Evolutionary conservation across 306 rosid species (phyloP).

Genomic region (Benincasa hispida): DNA sequence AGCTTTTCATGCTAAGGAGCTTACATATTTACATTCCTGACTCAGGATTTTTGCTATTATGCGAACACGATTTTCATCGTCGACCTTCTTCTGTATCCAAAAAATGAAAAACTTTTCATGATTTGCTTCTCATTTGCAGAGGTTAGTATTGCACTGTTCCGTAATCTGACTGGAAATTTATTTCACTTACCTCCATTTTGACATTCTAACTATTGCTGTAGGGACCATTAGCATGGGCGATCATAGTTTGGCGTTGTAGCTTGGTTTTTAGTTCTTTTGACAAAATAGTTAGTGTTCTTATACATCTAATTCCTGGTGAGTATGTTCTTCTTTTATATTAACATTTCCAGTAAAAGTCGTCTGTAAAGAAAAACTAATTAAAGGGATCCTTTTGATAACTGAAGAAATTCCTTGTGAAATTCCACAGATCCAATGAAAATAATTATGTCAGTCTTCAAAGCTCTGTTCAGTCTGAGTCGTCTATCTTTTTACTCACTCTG

Average conservation of each 20-base stretch:
- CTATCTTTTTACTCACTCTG: neutral
- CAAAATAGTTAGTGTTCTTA: slow-evolving; percentile 86
- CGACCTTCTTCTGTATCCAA: slow-evolving; percentile 61
- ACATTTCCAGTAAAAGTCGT: neutral
- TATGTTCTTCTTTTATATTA: neutral
- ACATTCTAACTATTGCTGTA: slow-evolving; percentile 27
- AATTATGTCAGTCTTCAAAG: neutral
- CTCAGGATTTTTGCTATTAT: slow-evolving; percentile 88
- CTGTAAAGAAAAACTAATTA: neutral
- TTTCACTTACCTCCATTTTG: neutral
- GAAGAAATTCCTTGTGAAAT: neutral
- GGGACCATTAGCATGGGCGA: slow-evolving; percentile 98
- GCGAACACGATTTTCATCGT: slow-evolving; percentile 87
- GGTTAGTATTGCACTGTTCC: slow-evolving; percentile 29
- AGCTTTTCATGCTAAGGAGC: neutral
- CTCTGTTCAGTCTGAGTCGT: neutral
- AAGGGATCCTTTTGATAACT: neutral
- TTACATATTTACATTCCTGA: slow-evolving; percentile 16
- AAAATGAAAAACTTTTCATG: slow-evolving; percentile 82
- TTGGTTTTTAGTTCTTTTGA: slow-evolving; percentile 87
- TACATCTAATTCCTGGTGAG: slow-evolving; percentile 90
- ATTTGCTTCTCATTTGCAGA: slow-evolving; percentile 94
- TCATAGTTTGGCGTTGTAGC: slow-evolving; percentile 98
- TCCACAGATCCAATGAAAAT: neutral
- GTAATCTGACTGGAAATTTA: neutral